phyloP scores from a whole-genome alignment of 805 yeast species.

The Yarrowia sp. region DNA sequence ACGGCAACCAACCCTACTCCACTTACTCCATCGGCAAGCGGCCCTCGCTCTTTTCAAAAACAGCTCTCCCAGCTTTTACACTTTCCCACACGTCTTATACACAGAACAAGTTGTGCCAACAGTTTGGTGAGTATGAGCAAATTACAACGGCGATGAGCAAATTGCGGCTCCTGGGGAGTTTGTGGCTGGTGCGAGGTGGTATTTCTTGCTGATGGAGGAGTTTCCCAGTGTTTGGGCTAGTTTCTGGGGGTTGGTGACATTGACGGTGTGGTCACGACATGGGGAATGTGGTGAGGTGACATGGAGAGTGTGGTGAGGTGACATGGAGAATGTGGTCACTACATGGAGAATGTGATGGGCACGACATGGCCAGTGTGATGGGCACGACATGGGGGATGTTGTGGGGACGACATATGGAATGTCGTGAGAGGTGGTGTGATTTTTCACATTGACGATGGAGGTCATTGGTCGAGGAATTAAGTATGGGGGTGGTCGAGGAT shows the following conservation, averaged over 20 bases:
- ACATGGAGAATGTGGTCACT: background rate
- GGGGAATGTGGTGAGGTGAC: background rate
- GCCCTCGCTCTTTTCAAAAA: conserved; percentile 35
- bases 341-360: background rate
- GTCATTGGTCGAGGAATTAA: no score
- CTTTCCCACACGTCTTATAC: conserved; percentile 38
- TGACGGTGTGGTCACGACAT: background rate
- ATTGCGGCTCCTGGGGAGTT: background rate
- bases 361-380: background rate
- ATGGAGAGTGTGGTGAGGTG: background rate
- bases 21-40: conserved; percentile 2
- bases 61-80: conserved; percentile 38
- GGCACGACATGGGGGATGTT: background rate
- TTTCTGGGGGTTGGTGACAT: background rate
- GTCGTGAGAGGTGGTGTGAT: background rate
- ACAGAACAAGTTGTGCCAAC: conserved; percentile 38
- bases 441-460: no score
- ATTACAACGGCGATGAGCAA: conserved; percentile 25
- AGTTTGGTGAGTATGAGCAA: conserved; percentile 39
- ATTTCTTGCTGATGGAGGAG: no score
- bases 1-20: conserved; percentile 1
- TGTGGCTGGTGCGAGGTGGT: no score
- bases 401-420: background rate
- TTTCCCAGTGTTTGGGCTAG: no score
- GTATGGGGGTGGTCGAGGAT: no score